Percentiles rank a stretch among this genome's conserved stretches.
phyloP scores from a whole-genome alignment of 1,284 basidiomycete species.

The Schizophyllum commune region DNA sequence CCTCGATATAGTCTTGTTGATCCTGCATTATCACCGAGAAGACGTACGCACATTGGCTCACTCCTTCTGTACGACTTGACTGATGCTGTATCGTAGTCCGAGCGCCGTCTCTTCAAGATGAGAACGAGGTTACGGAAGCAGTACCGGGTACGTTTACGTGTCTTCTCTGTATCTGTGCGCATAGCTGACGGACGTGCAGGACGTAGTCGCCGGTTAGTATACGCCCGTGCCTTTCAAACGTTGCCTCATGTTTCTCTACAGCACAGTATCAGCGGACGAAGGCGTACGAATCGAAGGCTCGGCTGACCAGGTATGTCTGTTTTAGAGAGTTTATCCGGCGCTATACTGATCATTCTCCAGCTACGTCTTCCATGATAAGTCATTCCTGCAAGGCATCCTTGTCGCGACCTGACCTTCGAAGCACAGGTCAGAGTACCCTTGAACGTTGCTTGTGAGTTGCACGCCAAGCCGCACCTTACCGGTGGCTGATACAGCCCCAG shows the following conservation, averaged over 20 bases:
- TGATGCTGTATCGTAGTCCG: slow-evolving; percentile 24
- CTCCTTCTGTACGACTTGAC: not conserved
- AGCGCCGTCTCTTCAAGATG: slow-evolving; percentile 35
- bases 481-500: slow-evolving; percentile 21
- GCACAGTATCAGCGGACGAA: slow-evolving; percentile 79
- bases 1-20: slow-evolving; percentile 37
- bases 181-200: not conserved
- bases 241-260: slow-evolving; percentile 23
- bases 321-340: not conserved
- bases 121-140: slow-evolving; percentile 65
- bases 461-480: slow-evolving; percentile 2
- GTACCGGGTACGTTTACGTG: slow-evolving; percentile 27
- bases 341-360: not conserved
- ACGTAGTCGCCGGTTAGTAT: not conserved
- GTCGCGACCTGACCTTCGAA: slow-evolving; percentile 32
- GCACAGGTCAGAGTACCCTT: slow-evolving; percentile 83
- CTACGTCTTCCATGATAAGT: slow-evolving; percentile 13
- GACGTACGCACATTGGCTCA: slow-evolving; percentile 22
- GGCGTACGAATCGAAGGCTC: slow-evolving; percentile 80
- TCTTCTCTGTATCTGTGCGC: not conserved
- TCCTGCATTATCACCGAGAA: slow-evolving; percentile 46
- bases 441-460: slow-evolving; percentile 72
- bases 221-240: slow-evolving; percentile 18
- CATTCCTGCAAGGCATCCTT: slow-evolving; percentile 51
- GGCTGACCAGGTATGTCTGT: slow-evolving; percentile 62